phyloP scores from a whole-genome alignment of 495 filamentous ascomycete genomes.

The Barbatosphaeria neglecta region DNA sequence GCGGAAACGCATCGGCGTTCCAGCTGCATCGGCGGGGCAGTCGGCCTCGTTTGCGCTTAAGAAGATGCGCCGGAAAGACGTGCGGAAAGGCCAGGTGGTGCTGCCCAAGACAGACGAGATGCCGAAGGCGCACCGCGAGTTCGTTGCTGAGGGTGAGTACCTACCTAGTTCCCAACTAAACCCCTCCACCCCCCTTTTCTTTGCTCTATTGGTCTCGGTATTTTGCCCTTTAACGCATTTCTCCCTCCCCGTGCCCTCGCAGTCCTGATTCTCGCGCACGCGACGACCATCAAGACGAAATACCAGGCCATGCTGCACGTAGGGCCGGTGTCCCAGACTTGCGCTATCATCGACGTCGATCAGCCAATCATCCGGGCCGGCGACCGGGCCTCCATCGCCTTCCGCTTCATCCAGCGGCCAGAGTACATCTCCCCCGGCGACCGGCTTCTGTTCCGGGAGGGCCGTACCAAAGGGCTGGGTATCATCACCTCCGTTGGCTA shows the following conservation, averaged over 20 bases:
- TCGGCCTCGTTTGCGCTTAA: constrained; percentile 86
- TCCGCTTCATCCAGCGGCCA: constrained; percentile 90
- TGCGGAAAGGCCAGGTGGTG: constrained; percentile 97
- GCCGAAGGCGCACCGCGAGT: constrained; percentile 81
- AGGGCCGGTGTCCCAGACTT: constrained; percentile 89
- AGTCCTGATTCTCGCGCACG: constrained; percentile 92
- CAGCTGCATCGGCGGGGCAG: constrained; percentile 82
- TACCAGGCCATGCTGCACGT: constrained; percentile 99
- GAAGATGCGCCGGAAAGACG: constrained; percentile 77
- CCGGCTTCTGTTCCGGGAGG: constrained; percentile 85
- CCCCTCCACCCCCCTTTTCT: neutral
- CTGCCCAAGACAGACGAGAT: constrained; percentile 65
- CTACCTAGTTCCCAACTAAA: neutral
- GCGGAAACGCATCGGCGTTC: constrained; percentile 84
- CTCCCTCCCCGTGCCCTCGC: neutral
- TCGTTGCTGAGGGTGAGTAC: constrained; percentile 77
- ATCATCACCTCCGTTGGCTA: constrained; percentile 91
- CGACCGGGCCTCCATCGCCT: constrained; percentile 83
- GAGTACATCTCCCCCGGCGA: constrained; percentile 87
- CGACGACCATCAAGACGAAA: constrained; percentile 95
- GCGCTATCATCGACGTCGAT: constrained; percentile 95
- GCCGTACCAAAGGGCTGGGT: constrained; percentile 86
- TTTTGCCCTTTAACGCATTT: neutral
- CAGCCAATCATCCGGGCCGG: constrained; percentile 91
- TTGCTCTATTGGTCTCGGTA: neutral